Percentiles rank a stretch among this genome's conserved stretches.
Evolutionary conservation across 331 rosid genomes (phyloP).

Genomic region (Rosa hybrid): DNA sequence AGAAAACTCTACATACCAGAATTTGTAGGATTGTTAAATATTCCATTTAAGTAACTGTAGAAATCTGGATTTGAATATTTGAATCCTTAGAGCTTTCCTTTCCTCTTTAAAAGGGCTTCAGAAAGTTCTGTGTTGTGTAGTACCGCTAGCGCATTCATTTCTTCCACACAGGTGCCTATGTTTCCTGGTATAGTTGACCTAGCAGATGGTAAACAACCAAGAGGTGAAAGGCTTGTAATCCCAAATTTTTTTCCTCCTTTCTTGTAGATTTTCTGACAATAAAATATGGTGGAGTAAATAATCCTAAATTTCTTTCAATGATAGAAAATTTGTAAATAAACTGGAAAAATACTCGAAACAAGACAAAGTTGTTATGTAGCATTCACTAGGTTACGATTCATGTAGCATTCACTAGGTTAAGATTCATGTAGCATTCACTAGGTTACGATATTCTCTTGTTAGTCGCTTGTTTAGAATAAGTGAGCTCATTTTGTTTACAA

Average conservation of each 20-base stretch:
- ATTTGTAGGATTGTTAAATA: neutral
- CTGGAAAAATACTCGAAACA: too few species aligned
- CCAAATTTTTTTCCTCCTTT: conserved; percentile 47
- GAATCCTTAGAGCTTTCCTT: conserved; percentile 16
- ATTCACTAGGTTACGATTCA: too few species aligned
- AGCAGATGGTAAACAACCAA: conserved; percentile 30
- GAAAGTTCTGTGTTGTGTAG: conserved; percentile 25
- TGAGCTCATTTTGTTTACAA: too few species aligned
- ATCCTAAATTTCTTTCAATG: too few species aligned
- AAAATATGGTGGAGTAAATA: too few species aligned
- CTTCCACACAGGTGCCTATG: neutral
- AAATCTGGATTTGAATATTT: conserved; percentile 28
- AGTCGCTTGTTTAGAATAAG: too few species aligned
- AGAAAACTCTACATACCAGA: neutral
- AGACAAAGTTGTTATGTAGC: neutral
- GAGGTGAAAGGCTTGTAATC: conserved; percentile 15
- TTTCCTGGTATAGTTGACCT: neutral
- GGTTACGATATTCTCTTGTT: too few species aligned
- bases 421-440: too few species aligned
- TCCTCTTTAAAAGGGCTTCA: conserved; percentile 7
- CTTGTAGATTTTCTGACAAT: conserved; percentile 25
- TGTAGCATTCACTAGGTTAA: too few species aligned
- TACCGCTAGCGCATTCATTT: neutral
- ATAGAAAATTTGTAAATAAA: too few species aligned
- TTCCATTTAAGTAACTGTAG: neutral